Evolutionary conservation across 805 yeast genomes (phyloP).

Genomic region (Blastobotrys muscicola): DNA sequence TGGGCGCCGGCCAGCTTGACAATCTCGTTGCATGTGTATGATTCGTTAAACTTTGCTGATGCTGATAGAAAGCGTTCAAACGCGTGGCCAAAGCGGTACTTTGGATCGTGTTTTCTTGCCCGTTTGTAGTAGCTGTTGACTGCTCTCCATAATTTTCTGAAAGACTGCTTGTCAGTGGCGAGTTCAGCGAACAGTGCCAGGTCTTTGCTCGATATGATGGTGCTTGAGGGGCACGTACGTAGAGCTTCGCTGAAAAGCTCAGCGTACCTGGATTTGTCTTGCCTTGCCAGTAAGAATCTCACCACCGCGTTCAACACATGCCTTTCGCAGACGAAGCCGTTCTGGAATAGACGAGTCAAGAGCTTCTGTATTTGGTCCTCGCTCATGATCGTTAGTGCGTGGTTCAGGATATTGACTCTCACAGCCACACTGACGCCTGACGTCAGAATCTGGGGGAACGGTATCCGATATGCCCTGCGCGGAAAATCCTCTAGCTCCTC

Average conservation of each 20-base stretch:
- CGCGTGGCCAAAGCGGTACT: background rate
- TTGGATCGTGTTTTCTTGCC: background rate
- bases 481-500: no score
- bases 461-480: no score
- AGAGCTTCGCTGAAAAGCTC: background rate
- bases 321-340: no score
- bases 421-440: no score
- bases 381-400: no score
- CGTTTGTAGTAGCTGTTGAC: background rate
- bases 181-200: background rate
- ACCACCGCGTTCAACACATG: no score
- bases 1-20: conserved; percentile 9
- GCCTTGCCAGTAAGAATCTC: no score
- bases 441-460: no score
- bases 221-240: no score
- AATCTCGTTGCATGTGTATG: conserved; percentile 7
- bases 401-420: no score
- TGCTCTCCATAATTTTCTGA: conserved; percentile 1
- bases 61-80: background rate
- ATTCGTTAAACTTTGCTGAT: conserved; percentile 1
- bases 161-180: conserved; percentile 1
- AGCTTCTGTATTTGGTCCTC: no score
- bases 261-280: background rate
- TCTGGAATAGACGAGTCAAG: no score
- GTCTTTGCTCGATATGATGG: background rate